phyloP scores from a whole-genome alignment of 441 rosid genomes.

The Populus hybrid region DNA sequence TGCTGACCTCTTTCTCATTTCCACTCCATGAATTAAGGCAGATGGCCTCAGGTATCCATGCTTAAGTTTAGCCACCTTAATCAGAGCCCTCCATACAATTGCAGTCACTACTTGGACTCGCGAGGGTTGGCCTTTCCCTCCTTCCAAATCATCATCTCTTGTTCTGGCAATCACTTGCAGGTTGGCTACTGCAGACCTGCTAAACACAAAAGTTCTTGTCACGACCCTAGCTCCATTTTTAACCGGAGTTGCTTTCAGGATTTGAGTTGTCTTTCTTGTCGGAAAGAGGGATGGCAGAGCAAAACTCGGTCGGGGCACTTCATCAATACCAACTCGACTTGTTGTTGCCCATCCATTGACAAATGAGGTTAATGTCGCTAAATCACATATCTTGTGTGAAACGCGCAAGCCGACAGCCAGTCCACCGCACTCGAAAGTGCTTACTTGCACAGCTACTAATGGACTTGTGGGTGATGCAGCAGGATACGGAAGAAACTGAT shows the following conservation, averaged over 20 bases:
- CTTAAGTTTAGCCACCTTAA: neutral
- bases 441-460: constrained; percentile 16
- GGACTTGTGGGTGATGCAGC: constrained; percentile 6
- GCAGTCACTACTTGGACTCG: constrained; percentile 24
- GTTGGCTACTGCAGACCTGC: neutral
- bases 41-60: constrained; percentile 18
- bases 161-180: constrained; percentile 2
- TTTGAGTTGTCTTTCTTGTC: constrained; percentile 1
- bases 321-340: neutral
- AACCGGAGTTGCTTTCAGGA: too few species aligned
- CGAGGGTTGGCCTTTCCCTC: neutral
- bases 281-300: constrained; percentile 19
- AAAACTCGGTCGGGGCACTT: constrained; percentile 10
- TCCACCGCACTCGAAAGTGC: constrained; percentile 30
- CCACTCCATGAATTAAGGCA: constrained; percentile 11
- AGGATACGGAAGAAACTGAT: neutral
- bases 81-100: constrained; percentile 21
- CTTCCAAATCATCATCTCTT: neutral
- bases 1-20: constrained; percentile 15
- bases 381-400: constrained; percentile 29
- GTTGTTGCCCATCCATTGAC: constrained; percentile 25
- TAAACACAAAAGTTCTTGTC: constrained; percentile 10
- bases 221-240: neutral
- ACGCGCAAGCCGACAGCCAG: constrained; percentile 18
- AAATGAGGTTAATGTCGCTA: constrained; percentile 17